Evolutionary conservation across 1,284 basidiomycete genomes (phyloP).

Genomic region (Neotropicomus parvogracilis): DNA sequence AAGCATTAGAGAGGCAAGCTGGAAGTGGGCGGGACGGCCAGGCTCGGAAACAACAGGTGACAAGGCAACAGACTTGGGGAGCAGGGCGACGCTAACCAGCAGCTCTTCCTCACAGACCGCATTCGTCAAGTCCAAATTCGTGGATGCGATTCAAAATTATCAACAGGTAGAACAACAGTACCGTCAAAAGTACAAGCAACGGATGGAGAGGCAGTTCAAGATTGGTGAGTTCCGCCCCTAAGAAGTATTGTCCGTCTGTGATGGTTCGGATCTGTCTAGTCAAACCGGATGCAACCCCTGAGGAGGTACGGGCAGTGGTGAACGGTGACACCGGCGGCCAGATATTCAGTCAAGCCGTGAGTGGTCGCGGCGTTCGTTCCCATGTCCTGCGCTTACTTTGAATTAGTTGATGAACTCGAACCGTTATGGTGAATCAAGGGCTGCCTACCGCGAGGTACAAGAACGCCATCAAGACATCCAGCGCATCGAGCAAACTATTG

Average conservation of each 20-base stretch:
- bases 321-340: slow-evolving; percentile 83
- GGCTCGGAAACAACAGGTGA: slow-evolving; percentile 80
- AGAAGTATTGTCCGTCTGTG: background rate
- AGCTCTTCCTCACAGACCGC: slow-evolving; percentile 48
- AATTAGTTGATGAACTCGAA: slow-evolving; percentile 83
- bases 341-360: slow-evolving; percentile 92
- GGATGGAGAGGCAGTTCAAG: slow-evolving; percentile 94
- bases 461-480: slow-evolving; percentile 94
- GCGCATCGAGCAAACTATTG: slow-evolving; percentile 89
- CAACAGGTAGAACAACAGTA: slow-evolving; percentile 93
- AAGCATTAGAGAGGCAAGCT: slow-evolving; percentile 71
- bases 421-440: slow-evolving; percentile 86
- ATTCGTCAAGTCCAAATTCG: slow-evolving; percentile 76
- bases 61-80: slow-evolving; percentile 2
- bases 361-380: slow-evolving; percentile 27
- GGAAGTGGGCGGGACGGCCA: slow-evolving; percentile 75
- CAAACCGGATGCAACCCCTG: slow-evolving; percentile 91
- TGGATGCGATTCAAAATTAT: slow-evolving; percentile 82
- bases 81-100: background rate
- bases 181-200: slow-evolving; percentile 89
- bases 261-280: slow-evolving; percentile 44
- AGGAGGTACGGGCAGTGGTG: slow-evolving; percentile 85
- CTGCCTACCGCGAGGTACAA: slow-evolving; percentile 94
- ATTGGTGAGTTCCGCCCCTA: slow-evolving; percentile 58
- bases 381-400: background rate